Conservation (phyloP, 2,329 filamentous ascomycete genomes). For the Juglanconis oblonga region DNA sequence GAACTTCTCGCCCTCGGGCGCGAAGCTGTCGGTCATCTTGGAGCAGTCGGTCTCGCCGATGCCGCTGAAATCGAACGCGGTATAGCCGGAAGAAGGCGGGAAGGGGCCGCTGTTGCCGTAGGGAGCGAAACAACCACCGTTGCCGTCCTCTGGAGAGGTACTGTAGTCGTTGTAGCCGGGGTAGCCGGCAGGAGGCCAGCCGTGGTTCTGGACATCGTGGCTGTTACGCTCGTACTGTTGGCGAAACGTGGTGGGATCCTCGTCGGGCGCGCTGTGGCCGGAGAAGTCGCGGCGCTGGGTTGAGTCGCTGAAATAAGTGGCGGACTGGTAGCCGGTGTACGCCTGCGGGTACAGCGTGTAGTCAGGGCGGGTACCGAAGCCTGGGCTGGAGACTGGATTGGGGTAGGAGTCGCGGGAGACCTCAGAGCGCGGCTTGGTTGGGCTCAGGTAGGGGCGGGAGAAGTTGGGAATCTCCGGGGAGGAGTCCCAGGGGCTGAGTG, state of each 20-base stretch:
- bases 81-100: neutral
- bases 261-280: neutral
- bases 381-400: neutral
- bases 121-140: neutral
- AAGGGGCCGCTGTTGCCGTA: neutral
- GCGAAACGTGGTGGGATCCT: neutral
- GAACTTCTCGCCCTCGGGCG: neutral
- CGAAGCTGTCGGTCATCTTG: neutral
- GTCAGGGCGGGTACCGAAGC: neutral
- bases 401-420: neutral
- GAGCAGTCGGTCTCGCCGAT: neutral
- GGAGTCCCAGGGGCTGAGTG: neutral
- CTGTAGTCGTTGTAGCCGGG: neutral
- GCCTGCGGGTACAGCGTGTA: neutral
- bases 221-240: neutral
- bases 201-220: neutral
- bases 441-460: neutral
- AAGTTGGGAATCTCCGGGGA: neutral
- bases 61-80: conserved; percentile 10
- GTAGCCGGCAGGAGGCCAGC: neutral
- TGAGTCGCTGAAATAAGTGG: conserved; percentile 13
- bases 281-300: conserved; percentile 7
- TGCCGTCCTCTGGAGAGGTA: neutral
- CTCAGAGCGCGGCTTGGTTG: neutral
- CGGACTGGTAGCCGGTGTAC: conserved; percentile 1